These are phyloP conservation scores for Xylaria sp. DNA, from an alignment of 2,329 filamentous ascomycete genomes.

Conservation along the genomic window DNA sequence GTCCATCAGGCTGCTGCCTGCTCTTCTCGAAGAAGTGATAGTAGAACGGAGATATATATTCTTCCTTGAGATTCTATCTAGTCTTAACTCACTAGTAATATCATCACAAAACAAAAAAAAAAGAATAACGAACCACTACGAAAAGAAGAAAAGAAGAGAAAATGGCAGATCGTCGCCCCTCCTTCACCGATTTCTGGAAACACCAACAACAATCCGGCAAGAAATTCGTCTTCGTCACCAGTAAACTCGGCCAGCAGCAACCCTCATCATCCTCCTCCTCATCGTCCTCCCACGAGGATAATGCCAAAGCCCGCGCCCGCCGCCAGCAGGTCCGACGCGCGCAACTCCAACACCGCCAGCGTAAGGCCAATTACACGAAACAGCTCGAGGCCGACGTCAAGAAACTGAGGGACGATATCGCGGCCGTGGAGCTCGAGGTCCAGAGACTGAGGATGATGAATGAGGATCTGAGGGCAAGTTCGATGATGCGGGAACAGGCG, in stretches of 20 bases:
- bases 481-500: slow-evolving; percentile 33
- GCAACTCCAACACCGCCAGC: slow-evolving; percentile 51
- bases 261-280: no score
- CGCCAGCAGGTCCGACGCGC: slow-evolving; percentile 49
- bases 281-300: neutral
- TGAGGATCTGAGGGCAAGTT: slow-evolving; percentile 36
- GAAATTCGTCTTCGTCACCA: slow-evolving; percentile 35
- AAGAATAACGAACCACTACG: no score
- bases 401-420: slow-evolving; percentile 44
- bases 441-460: slow-evolving; percentile 39
- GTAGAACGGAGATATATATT: no score
- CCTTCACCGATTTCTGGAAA: slow-evolving; percentile 46
- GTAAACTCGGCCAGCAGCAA: slow-evolving; percentile 22
- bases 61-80: no score
- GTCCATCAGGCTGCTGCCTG: no score
- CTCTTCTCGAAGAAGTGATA: no score
- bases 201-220: slow-evolving; percentile 35
- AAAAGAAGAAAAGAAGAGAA: neutral
- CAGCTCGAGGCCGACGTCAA: slow-evolving; percentile 49
- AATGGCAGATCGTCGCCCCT: slow-evolving; percentile 28
- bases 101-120: no score
- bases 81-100: no score
- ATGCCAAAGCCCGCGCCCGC: slow-evolving; percentile 42
- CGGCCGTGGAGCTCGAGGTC: slow-evolving; percentile 38
- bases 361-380: slow-evolving; percentile 51